Conservation (phyloP, 768 basidiomycete species). For the Suillus plorans region DNA sequence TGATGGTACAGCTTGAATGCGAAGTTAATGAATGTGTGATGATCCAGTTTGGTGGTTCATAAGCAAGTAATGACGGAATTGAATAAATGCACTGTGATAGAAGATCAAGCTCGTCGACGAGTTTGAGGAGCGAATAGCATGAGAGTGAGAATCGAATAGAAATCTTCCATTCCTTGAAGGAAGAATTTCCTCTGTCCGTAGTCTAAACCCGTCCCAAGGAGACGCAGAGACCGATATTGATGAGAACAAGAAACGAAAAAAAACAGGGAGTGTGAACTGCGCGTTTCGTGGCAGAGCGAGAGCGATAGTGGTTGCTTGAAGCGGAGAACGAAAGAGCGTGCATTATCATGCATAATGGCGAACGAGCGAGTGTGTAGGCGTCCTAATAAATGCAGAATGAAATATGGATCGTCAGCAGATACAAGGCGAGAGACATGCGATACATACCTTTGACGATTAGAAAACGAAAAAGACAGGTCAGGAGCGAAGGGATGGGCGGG, state of each 20-base stretch:
- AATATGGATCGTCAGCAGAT: background rate
- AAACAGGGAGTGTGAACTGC: background rate
- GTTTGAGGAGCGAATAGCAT: conserved; percentile 1
- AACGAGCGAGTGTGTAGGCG: conserved; percentile 7
- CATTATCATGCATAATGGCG: background rate
- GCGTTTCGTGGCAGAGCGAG: background rate
- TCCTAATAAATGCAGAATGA: background rate
- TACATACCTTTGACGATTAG: conserved; percentile 15
- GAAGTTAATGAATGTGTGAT: conserved; percentile 3
- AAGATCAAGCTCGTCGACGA: conserved; percentile 6
- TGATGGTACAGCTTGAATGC: background rate
- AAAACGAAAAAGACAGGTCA: background rate
- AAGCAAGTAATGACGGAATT: conserved; percentile 5
- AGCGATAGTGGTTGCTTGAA: background rate
- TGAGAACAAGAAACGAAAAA: background rate
- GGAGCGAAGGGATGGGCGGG: background rate
- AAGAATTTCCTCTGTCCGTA: conserved; percentile 8
- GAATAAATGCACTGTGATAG: background rate
- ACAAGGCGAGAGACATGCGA: background rate
- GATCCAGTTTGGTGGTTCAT: background rate
- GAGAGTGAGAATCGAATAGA: background rate
- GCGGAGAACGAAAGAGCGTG: background rate
- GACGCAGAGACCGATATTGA: background rate
- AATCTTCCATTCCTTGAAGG: background rate
- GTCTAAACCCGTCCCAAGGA: background rate